Conservation (phyloP, 495 filamentous ascomycete genomes). For the Hyphodiscus hymeniophilus region DNA sequence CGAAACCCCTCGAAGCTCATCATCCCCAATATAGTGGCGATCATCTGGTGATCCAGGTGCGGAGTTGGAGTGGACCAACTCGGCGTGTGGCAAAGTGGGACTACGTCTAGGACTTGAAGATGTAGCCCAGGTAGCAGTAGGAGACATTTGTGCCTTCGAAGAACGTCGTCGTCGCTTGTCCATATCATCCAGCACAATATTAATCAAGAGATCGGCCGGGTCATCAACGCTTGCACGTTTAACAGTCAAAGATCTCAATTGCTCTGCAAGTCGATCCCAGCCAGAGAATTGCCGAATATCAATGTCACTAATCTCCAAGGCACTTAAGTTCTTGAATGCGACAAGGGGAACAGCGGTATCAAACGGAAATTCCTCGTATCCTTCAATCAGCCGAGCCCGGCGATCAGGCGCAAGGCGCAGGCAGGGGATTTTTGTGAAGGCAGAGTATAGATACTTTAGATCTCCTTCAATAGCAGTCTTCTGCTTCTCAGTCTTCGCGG, state of each 20-base stretch:
- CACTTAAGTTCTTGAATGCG: constrained; percentile 92
- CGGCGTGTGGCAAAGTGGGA: constrained; percentile 44
- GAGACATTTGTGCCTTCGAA: constrained; percentile 74
- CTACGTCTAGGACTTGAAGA: constrained; percentile 49
- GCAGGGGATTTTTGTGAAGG: constrained; percentile 96
- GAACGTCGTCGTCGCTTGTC: constrained; percentile 82
- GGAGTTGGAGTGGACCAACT: constrained; percentile 48
- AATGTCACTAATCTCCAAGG: constrained; percentile 87
- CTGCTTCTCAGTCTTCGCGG: constrained; percentile 75
- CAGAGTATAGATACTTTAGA: constrained; percentile 91
- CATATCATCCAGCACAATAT: constrained; percentile 94
- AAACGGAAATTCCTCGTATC: constrained; percentile 97
- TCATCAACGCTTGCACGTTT: constrained; percentile 85
- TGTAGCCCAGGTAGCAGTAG: constrained; percentile 56
- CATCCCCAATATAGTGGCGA: constrained; percentile 20
- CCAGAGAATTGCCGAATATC: constrained; percentile 96
- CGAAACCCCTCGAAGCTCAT: constrained; percentile 9
- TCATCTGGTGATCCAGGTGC: constrained; percentile 59
- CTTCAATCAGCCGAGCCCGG: constrained; percentile 76
- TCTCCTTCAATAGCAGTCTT: constrained; percentile 78
- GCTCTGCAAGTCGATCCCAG: constrained; percentile 89
- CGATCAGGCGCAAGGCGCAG: constrained; percentile 82
- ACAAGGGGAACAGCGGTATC: constrained; percentile 94
- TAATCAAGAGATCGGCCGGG: constrained; percentile 77
- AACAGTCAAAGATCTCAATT: constrained; percentile 81